Evolutionary conservation across 1,284 basidiomycete species (phyloP).

Genomic region (Athelia sp.): DNA sequence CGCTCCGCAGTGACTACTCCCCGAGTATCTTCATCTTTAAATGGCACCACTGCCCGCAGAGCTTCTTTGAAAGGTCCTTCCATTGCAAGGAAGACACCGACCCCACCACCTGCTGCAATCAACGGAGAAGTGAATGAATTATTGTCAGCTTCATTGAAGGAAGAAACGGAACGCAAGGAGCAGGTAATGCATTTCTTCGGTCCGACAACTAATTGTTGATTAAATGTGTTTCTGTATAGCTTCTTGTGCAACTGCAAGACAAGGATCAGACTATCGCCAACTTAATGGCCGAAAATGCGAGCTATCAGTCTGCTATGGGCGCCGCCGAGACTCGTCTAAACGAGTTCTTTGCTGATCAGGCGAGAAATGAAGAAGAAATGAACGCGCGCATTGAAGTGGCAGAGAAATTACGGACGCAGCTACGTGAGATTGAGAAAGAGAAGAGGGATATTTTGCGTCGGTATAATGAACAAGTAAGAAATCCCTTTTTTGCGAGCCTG

Average conservation of each 20-base stretch:
- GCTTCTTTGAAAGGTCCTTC: conserved; percentile 40
- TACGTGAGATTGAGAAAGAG: conserved; percentile 78
- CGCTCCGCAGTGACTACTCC: conserved; percentile 42
- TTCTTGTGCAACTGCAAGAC: conserved; percentile 69
- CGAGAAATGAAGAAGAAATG: conserved; percentile 71
- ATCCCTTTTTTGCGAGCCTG: conserved; percentile 7
- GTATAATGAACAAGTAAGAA: conserved; percentile 74
- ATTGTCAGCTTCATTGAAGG: conserved; percentile 57
- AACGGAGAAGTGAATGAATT: conserved; percentile 44
- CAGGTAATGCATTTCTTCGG: conserved; percentile 38
- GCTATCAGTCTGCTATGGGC: conserved; percentile 56
- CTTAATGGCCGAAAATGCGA: conserved; percentile 59
- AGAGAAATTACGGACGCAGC: conserved; percentile 71
- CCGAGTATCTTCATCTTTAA: conserved; percentile 37
- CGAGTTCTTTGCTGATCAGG: conserved; percentile 76
- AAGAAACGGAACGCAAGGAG: conserved; percentile 77
- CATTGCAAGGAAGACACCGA: conserved; percentile 18
- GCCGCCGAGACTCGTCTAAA: conserved; percentile 63
- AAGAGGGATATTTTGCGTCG: conserved; percentile 72
- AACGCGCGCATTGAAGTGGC: conserved; percentile 72
- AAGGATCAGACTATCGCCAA: conserved; percentile 64
- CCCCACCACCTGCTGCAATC: conserved; percentile 22
- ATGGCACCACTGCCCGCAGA: conserved; percentile 39
- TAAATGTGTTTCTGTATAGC: conserved; percentile 32
- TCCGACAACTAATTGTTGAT: conserved; percentile 5